Evolutionary conservation across 2,329 filamentous ascomycete genomes (phyloP).

Genomic region (Blastomyces silverae): DNA sequence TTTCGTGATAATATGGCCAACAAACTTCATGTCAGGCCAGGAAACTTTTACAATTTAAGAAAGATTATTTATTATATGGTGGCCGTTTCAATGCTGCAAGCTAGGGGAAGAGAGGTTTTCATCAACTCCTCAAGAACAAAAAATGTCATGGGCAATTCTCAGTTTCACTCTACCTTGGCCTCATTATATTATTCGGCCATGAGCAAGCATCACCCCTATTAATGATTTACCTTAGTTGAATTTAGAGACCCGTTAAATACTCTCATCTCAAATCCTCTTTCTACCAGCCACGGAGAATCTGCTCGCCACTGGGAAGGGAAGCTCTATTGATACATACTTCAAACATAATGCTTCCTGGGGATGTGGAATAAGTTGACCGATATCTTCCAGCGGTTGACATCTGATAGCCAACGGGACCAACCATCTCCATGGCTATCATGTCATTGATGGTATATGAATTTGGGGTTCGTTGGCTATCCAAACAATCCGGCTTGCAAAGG

Average conservation of each 20-base stretch:
- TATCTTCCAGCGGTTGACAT: conserved; percentile 21
- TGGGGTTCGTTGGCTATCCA: conserved; percentile 31
- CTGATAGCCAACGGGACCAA: conserved; percentile 17
- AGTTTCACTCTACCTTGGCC: not conserved
- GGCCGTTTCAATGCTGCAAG: not conserved
- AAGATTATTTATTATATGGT: not conserved
- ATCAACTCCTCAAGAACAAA: not conserved
- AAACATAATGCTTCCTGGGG: not conserved
- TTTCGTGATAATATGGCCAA: not conserved
- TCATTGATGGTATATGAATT: conserved; percentile 30
- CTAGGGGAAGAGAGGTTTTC: no score
- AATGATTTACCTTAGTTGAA: no score
- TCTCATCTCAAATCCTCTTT: no score
- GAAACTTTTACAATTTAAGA: not conserved
- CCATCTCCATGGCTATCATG: conserved; percentile 23
- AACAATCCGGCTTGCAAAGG: conserved; percentile 29
- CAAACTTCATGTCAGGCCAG: not conserved
- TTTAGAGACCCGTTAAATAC: no score
- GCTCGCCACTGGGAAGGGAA: not conserved
- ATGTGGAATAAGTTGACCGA: conserved; percentile 15
- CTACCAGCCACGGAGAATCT: not conserved
- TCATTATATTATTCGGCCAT: no score
- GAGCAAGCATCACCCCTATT: no score
- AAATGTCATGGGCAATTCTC: not conserved
- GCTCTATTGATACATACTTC: not conserved